Conservation (phyloP, 345 rosid species). For the Barbarea vulgaris region DNA sequence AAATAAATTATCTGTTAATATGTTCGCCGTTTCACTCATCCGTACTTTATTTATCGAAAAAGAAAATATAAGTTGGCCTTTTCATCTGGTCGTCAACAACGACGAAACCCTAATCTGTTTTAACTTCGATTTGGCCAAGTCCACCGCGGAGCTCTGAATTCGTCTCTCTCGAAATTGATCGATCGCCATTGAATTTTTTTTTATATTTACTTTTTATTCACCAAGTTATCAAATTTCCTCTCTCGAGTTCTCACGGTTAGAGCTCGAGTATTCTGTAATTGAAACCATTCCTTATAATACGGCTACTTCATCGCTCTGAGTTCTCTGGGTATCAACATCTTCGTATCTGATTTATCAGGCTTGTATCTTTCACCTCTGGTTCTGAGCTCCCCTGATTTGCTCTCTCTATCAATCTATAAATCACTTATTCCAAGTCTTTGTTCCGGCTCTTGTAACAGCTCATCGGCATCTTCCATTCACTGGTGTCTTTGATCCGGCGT, state of each 20-base stretch:
- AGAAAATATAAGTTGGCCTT: background rate
- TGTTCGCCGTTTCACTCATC: no score
- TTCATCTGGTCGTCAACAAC: conserved; percentile 17
- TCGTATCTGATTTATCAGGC: conserved; percentile 29
- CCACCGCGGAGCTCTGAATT: conserved; percentile 14
- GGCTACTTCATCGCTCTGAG: background rate
- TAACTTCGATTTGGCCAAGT: background rate
- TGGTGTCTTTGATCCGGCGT: conserved; percentile 16
- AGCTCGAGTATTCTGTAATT: conserved; percentile 2
- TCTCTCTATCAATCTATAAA: background rate
- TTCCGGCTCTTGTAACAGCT: conserved; percentile 38
- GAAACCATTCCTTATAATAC: background rate
- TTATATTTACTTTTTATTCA: background rate
- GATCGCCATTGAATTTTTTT: background rate
- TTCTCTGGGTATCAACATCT: background rate
- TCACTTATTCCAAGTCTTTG: conserved; percentile 24
- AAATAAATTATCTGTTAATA: no score
- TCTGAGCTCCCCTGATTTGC: conserved; percentile 16
- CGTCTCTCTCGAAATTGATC: conserved; percentile 12
- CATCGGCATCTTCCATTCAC: conserved; percentile 8
- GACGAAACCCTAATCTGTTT: conserved; percentile 36
- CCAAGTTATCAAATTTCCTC: background rate
- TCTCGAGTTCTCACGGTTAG: background rate
- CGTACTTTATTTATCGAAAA: background rate
- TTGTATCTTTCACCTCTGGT: conserved; percentile 35